phyloP scores from a whole-genome alignment of 768 basidiomycete species.

The Podaxis carcinomalis region DNA sequence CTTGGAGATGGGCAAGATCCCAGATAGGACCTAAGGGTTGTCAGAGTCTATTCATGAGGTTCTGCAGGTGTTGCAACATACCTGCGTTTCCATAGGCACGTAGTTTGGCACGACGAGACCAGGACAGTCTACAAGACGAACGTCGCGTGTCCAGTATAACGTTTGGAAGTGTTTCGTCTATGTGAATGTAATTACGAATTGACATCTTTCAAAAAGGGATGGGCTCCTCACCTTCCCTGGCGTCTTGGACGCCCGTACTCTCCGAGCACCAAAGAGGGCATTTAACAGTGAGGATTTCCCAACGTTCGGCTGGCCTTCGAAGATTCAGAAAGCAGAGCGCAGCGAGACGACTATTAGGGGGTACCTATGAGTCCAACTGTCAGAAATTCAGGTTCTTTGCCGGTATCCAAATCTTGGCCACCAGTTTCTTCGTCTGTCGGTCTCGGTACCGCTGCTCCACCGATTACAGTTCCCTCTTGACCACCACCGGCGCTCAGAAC shows the following conservation, averaged over 20 bases:
- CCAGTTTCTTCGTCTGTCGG: slow-evolving; percentile 13
- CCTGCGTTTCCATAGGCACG: slow-evolving; percentile 82
- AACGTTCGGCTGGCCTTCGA: slow-evolving; percentile 86
- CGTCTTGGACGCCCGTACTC: slow-evolving; percentile 79
- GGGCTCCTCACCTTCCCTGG: slow-evolving; percentile 72
- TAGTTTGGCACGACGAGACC: slow-evolving; percentile 89
- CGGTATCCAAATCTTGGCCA: slow-evolving; percentile 21
- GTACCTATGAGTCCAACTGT: slow-evolving; percentile 82
- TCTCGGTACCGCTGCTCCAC: slow-evolving; percentile 34
- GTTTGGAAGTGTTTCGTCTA: slow-evolving; percentile 97
- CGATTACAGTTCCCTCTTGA: slow-evolving; percentile 41
- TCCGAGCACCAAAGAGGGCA: slow-evolving; percentile 76
- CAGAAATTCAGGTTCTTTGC: slow-evolving; percentile 44
- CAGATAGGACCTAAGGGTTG: slow-evolving; percentile 52
- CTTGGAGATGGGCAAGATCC: slow-evolving; percentile 75
- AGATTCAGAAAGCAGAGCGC: not conserved
- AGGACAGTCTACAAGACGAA: slow-evolving; percentile 93
- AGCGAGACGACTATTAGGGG: not conserved
- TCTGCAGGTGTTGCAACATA: slow-evolving; percentile 18
- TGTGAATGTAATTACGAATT: not conserved
- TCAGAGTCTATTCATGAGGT: not conserved
- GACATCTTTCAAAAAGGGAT: not conserved
- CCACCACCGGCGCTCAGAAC: slow-evolving; percentile 43
- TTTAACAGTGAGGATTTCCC: slow-evolving; percentile 93
- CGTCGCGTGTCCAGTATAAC: slow-evolving; percentile 79